Evolutionary conservation across 2,329 filamentous ascomycete species (phyloP), one percentile per base, ranked within the genome.

Genomic region (Aulographum hederae): DNA sequence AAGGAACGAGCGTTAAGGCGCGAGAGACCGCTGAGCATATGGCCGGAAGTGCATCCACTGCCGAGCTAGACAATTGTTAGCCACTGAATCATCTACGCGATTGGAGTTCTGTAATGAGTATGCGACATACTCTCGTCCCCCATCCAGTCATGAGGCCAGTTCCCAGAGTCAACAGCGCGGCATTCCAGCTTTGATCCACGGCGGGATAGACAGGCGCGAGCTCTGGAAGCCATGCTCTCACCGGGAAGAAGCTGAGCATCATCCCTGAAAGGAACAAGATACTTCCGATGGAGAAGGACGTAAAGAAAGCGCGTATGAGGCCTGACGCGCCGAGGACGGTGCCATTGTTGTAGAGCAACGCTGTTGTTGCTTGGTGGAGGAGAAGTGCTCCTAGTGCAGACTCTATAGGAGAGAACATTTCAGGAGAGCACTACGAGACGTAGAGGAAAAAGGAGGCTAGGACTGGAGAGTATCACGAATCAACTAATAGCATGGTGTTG

Each of bases 21-120:
- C 4, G 60, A 54, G 4, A 67, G 41, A 2, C 64, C 64, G 37
- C 63, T 66, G 19, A 68, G 57, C 58, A 67, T 65, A 40, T 68
- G 63, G 32, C 63, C 63, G 2, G 63, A 66, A 6, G 63, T 67
- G 40, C 64, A 68, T 13, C 64, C 63, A 33, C 56, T 53, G 30
- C 51, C 54, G 39, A 54, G 55, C 58, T 61, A 34, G 15, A 3
- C 18, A 6, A 6, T 10, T 26, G 28, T 47, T 26, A 46, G 37
- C 21, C 5, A 20, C 31, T 12, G 23, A n/a, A n/a, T n/a, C n/a
- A n/a, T n/a, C n/a, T n/a, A n/a, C n/a, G n/a, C n/a, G n/a, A n/a
- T n/a, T n/a, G n/a, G n/a, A n/a, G n/a, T n/a, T n/a, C n/a, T n/a
- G n/a, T n/a, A n/a, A n/a, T n/a, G n/a, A n/a, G n/a, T n/a, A 10